phyloP scores from a whole-genome alignment of 2,329 filamentous ascomycete species.

The Macrophomina tecta region DNA sequence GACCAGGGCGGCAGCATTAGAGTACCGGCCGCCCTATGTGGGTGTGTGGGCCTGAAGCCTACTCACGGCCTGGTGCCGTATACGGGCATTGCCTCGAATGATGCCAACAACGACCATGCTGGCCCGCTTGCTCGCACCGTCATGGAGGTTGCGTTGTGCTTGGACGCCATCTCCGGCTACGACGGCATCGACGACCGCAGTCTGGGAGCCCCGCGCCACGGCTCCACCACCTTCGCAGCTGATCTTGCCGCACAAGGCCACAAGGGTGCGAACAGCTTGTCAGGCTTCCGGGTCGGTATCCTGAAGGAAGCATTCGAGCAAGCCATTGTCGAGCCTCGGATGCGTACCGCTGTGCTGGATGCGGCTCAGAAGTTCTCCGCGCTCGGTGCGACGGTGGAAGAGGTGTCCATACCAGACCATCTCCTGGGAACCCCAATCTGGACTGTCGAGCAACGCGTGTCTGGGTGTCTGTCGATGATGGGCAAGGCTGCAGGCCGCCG shows the following conservation, averaged over 20 bases:
- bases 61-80: conserved; percentile 59
- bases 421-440: conserved; percentile 53
- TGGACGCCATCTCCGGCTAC: conserved; percentile 40
- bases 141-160: conserved; percentile 35
- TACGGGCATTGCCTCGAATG: conserved; percentile 52
- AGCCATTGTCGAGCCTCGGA: conserved; percentile 43
- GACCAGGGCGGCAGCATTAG: conserved; percentile 50
- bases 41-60: conserved; percentile 49
- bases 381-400: conserved; percentile 55
- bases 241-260: conserved; percentile 28
- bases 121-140: conserved; percentile 41
- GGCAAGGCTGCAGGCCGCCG: conserved; percentile 46
- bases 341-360: conserved; percentile 48
- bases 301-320: conserved; percentile 36
- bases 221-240: conserved; percentile 34
- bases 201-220: conserved; percentile 37
- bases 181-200: conserved; percentile 42
- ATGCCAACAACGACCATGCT: conserved; percentile 49
- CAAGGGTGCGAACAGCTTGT: conserved; percentile 27
- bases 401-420: conserved; percentile 58
- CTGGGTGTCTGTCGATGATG: conserved; percentile 44
- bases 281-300: conserved; percentile 38
- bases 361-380: conserved; percentile 49
- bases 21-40: conserved; percentile 46
- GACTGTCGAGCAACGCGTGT: conserved; percentile 51